Base-by-base conservation (phyloP, 805 yeast genomes). In the Schwanniomyces pseudopolymorphus region DNA sequence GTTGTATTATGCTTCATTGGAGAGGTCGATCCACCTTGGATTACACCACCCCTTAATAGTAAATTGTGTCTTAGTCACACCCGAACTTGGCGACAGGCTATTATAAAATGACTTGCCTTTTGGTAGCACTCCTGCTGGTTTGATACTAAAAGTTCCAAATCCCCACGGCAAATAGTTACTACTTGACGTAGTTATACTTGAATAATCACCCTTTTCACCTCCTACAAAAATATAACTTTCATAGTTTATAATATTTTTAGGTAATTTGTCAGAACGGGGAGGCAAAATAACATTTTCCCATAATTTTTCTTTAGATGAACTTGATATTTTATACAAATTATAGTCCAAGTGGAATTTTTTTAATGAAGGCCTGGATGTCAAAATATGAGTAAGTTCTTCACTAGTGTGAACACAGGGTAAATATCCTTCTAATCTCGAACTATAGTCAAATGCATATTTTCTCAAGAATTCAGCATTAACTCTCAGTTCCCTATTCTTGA, bases 281-380 rank as follows among this genome's bases (percentile, higher is more conserved):
- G 77, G 74, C 26, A 82, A 57, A 4, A 81, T 69, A 13, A 81
- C 82, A 42, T 68, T 70, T 31, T 70, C 67, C 84, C 84, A 80
- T 39, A 81, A 59, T 55, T 78, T 75, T 39, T 79, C 80, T 44
- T 80, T 64, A 3, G 80, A 69, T 14, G 69, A 46, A 7, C 68
- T 57, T 1, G 78, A 77, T 19, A 79, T 53, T 40, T 65, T 70
- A 39, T 54, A 54, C 13, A 64, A 45, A 45, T 66, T 57, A 44
- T 61, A 48, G 22, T 48, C 42, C 22, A 49, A 37, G 61, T 59
- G 65, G 56, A 71, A 69, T 27, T 63, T 60, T 19, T 50, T 51
- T 47, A 59, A 53, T 9, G 44, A 45, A 10, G 56, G 58, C 19
- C 43, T 49, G 6, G 47, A 28, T 16, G 47, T 44, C 10, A 55